Base-by-base conservation (phyloP, 2,329 filamentous ascomycete genomes). In the Aspergillus niger region DNA sequence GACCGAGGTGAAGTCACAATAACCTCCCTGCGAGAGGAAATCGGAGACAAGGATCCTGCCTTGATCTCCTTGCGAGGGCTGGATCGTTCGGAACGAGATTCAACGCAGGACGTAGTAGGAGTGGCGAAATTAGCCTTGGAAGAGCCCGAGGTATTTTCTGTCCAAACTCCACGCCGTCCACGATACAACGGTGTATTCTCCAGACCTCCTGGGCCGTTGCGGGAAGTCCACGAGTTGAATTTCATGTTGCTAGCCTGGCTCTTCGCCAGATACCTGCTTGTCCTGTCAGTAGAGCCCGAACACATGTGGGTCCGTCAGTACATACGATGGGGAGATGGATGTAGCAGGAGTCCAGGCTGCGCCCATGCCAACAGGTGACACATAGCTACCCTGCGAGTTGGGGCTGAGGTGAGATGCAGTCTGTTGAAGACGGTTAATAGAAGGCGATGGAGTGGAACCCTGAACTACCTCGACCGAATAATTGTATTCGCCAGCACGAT, bases 401-500 rank as follows among this genome's bases (percentile, higher is more conserved):
- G 79, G 79, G 48, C 77, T 80, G 60, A 79, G 66, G 59, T 79
- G 77, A 48, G 74, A 73, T 51, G 66, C 68, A 24, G 72, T 69
- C 64, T 77, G 77, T 59, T 76, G 76, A 49, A 79, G 67, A 61
- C 77, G 78, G 47, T 75, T 73, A 59, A 79, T 58, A 6, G 73
- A 75, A 32, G 79, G 78, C 28, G 79, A 81, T 4, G 79, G 79
- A 60, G 77, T 78, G 15, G 73, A 74, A 17, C 76, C 75, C 55
- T 78, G 76, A 13, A 80, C 78, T 38, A 81, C 75, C 61, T 80
- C 79, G 50, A 81, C 79, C 2, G 79, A 80, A 60, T 78, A 81
- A 70, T 93, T 93, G 79, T 98, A 98, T 81, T 98, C 95, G 60
- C 95, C 95, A 60, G 94, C 95, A 61, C 95, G 91, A 80, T 97